Percentiles rank a stretch among this genome's conserved stretches.
phyloP scores from a whole-genome alignment of 768 basidiomycete genomes.

The Lactarius sp. region DNA sequence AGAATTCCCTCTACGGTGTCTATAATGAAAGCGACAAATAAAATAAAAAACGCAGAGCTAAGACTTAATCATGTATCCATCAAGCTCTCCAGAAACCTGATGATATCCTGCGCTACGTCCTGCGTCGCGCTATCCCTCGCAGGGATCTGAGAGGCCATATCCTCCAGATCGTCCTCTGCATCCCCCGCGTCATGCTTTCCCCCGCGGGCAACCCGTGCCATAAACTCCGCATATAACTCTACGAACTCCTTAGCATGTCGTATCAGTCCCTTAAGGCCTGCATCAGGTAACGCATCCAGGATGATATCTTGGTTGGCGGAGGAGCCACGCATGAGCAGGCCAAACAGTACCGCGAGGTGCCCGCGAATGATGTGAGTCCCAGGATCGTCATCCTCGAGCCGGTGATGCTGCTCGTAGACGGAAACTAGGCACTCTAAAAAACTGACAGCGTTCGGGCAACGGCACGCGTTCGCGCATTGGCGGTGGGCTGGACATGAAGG shows the following conservation, averaged over 20 bases:
- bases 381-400: slow-evolving; percentile 29
- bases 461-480: slow-evolving; percentile 49
- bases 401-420: slow-evolving; percentile 44
- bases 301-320: slow-evolving; percentile 33
- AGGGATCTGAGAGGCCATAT: slow-evolving; percentile 2
- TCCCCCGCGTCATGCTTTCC: slow-evolving; percentile 18
- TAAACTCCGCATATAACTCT: slow-evolving; percentile 38
- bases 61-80: slow-evolving; percentile 15
- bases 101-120: slow-evolving; percentile 38
- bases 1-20: slow-evolving; percentile 1
- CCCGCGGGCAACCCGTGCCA: slow-evolving; percentile 28
- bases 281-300: slow-evolving; percentile 36
- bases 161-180: slow-evolving; percentile 18
- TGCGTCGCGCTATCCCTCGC: slow-evolving; percentile 28
- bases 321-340: slow-evolving; percentile 39
- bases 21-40: neutral
- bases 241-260: slow-evolving; percentile 39
- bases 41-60: slow-evolving; percentile 10
- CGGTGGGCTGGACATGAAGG: slow-evolving; percentile 48
- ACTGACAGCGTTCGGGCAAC: slow-evolving; percentile 42
- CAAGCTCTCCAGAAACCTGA: slow-evolving; percentile 48
- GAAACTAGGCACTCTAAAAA: slow-evolving; percentile 47
- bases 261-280: slow-evolving; percentile 34
- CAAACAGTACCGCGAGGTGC: slow-evolving; percentile 73
- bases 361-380: slow-evolving; percentile 52